Base-by-base conservation (phyloP, 805 yeast genomes). In the Schwanniomyces vanrijiae region DNA sequence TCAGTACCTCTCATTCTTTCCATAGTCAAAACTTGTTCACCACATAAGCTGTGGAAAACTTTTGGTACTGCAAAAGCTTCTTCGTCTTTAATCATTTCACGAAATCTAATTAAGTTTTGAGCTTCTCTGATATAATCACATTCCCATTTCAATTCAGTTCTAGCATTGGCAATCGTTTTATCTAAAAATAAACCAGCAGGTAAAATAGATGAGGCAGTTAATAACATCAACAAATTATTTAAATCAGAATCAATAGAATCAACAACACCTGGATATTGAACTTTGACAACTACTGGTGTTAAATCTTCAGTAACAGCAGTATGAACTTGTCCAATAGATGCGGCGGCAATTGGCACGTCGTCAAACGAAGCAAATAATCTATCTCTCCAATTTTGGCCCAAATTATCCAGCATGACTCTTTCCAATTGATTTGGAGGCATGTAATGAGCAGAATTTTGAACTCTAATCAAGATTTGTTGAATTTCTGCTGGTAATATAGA, bases 291-390 rank as follows among this genome's bases (percentile, higher is more conserved):
- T 18, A 91, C 97, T 33, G 81, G 80, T 20, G 82, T 82, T 34
- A 83, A 80, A 46, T 79, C 83, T 41, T 73, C 78, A 13, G 90
- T 73, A 18, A 80, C 82, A 1, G 96, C 99, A 31, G 75, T 77
- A 66, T 94, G 99, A 5, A 94, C 98, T 67, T 94, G 98, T 2
- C 98, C 97, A 54, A 94, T 94, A 4, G 97, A 90, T 0, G 99
- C 69, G 2, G 99, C 97, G 0, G 98, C 98, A 46, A 94, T 81
- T 4, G 99, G 99, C 19, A 86, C 76, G 54, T 88, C 94, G 47
- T 90, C 89, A 65, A 94, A 94, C 1, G 80, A 70, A 9, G 84
- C 68, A 62, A 89, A 94, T 42, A 71, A 62, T 31, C 83, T 75
- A 4, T 70, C 61, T 51, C 88, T 78, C 99, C 99, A 94, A 49